Evolutionary conservation across 768 basidiomycete species (phyloP), one percentile per base, ranked within the genome.

Genomic region (Baorangia bicolor): DNA sequence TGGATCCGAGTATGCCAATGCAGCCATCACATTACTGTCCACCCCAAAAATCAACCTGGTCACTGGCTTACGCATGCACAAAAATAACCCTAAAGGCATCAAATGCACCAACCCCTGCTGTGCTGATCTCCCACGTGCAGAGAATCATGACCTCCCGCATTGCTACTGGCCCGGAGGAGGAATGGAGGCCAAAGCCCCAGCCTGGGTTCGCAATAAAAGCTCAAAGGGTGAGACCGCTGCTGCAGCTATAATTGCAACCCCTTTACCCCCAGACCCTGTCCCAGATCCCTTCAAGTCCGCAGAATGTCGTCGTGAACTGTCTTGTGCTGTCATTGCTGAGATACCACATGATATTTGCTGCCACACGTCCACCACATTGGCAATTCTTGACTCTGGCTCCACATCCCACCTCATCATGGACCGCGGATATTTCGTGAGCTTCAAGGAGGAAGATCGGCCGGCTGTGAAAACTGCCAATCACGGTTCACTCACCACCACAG

Each of bases 401-500:
- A 45, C 21, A 5, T 39, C 16, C 0, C 51, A 53, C 5, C 51
- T 53, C 6, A 16, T 53, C 1, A 37, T 4, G 3, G 21, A 53
- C 10, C 2, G 16, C 0, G 18, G 12, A 2, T 53, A 39, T 5
- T 53, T 53, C 13, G 0, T 53, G 4, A 16, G 31, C 8, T 46
- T 53, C 10, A 1, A 2, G 1, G 3, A 4, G 1, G 44, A 47
- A n/a, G 45, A 53, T 3, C 2, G 18, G 1, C 45, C 30, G 2
- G 11, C 37, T 4, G 10, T 53, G 0, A 16, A 39, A 12, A 53
- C 45, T 7, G 37, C 31, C 0, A 53, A 46, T 13, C 38, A 38
- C 0, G 45, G 30, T 0, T 4, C 6, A 0, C 16, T 47, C 2
- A 0, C 9, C 0, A 45, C 16, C 0, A 23, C 31, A 1, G 30